These are phyloP conservation scores for Tylopilus vinaceipallidus DNA, from an alignment of 768 basidiomycete species.

Conservation along the genomic window DNA sequence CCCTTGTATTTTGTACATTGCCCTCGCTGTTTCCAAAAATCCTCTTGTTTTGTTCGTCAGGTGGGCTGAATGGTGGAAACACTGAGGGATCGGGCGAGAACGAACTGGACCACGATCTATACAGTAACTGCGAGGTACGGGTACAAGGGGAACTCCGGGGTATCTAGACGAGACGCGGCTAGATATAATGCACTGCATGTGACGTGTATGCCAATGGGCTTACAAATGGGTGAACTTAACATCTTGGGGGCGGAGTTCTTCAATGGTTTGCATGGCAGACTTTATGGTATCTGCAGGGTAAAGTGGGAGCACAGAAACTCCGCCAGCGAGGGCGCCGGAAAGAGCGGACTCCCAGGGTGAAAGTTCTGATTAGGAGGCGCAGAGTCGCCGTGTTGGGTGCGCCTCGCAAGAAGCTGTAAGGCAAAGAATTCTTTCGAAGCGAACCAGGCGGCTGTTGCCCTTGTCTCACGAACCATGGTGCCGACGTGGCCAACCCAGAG, in stretches of 20 bases:
- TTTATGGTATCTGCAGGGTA: conserved; percentile 93
- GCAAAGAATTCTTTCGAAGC: conserved; percentile 77
- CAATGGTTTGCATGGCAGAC: conserved; percentile 87
- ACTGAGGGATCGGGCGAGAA: no score
- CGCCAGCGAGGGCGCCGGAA: conserved; percentile 78
- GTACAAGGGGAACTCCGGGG: no score
- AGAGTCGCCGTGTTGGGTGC: conserved; percentile 21
- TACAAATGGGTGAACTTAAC: conserved; percentile 16
- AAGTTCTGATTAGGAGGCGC: conserved; percentile 15
- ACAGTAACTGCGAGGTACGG: no score
- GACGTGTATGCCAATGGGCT: no score
- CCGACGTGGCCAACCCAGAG: conserved; percentile 87
- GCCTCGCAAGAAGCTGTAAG: conserved; percentile 54
- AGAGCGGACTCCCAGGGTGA: conserved; percentile 72
- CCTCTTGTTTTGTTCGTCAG: conserved; percentile 34
- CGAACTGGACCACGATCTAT: no score
- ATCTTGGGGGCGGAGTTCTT: conserved; percentile 61
- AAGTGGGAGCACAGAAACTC: conserved; percentile 72
- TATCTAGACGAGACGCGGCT: no score
- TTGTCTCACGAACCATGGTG: conserved; percentile 84
- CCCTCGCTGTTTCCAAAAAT: conserved; percentile 57
- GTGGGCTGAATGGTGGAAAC: conserved; percentile 2
- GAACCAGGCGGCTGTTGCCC: conserved; percentile 88
- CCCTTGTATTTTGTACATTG: conserved; percentile 74
- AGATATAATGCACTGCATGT: no score